A percentile compares a stretch with the other conserved stretches of the same genome.
Conservation (phyloP, 2,329 filamentous ascomycete species). For the Xylariales sp. region DNA sequence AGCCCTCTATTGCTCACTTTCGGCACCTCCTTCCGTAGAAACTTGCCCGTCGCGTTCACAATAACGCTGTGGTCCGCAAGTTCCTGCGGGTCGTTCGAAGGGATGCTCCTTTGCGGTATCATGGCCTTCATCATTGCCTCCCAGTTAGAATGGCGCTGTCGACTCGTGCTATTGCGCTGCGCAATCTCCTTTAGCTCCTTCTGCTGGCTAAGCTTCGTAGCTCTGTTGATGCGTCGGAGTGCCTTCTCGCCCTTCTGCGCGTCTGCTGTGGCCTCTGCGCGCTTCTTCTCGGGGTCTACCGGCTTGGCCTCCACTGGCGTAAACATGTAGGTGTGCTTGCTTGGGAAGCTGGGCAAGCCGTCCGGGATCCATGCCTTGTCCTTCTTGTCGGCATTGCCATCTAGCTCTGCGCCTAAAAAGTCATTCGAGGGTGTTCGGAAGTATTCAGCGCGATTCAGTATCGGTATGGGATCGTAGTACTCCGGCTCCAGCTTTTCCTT, state of each 20-base stretch:
- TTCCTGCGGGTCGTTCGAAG: conserved; percentile 37
- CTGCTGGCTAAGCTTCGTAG: conserved; percentile 60
- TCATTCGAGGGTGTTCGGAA: conserved; percentile 35
- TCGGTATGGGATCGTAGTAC: conserved; percentile 33
- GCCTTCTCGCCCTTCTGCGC: conserved; percentile 60
- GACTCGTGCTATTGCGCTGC: conserved; percentile 45
- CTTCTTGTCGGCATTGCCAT: conserved; percentile 53
- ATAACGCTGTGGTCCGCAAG: conserved; percentile 62
- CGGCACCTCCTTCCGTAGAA: conserved; percentile 49
- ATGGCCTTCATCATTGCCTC: conserved; percentile 57
- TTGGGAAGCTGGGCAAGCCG: conserved; percentile 58
- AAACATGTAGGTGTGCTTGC: conserved; percentile 59
- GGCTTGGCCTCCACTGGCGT: conserved; percentile 39
- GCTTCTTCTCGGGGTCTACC: conserved; percentile 50
- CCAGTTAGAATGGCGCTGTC: conserved; percentile 55
- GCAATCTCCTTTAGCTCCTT: conserved; percentile 58
- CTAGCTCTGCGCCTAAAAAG: conserved; percentile 50
- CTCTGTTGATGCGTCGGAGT: conserved; percentile 53
- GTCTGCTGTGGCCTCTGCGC: conserved; percentile 54
- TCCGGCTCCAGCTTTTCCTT: conserved; percentile 32
- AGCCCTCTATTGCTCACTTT: conserved; percentile 38
- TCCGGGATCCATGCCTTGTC: conserved; percentile 52
- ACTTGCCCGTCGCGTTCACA: conserved; percentile 52
- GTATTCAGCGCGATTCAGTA: conserved; percentile 34
- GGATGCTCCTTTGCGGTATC: conserved; percentile 32